Conservation (phyloP, 768 basidiomycete species). For the Pilatotrama ljubarskyi region DNA sequence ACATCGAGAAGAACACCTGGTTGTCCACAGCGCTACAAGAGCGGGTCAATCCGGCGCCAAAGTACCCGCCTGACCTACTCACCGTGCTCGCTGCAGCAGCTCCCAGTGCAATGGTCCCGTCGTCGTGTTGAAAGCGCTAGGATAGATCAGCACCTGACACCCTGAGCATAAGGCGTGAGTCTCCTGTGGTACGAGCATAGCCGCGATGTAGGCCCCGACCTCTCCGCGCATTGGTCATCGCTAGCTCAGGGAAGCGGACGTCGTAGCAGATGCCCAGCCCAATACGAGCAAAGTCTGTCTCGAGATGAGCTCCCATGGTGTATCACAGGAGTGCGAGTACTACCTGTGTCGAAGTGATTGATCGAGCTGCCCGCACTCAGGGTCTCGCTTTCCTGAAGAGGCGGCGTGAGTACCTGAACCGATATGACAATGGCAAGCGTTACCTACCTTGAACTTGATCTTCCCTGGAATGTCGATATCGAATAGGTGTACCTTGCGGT, state of each 20-base stretch:
- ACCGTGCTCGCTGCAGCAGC: constrained; percentile 83
- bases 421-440: neutral
- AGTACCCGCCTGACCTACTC: constrained; percentile 20
- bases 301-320: neutral
- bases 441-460: constrained; percentile 78
- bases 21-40: constrained; percentile 84
- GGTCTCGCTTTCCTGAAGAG: constrained; percentile 78
- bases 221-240: constrained; percentile 85
- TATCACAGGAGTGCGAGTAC: neutral
- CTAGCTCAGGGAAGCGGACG: constrained; percentile 90
- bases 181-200: neutral
- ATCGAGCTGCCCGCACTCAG: constrained; percentile 72
- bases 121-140: constrained; percentile 92
- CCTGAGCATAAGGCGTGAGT: constrained; percentile 44
- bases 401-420: constrained; percentile 1
- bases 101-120: constrained; percentile 98
- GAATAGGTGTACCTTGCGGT: constrained; percentile 95
- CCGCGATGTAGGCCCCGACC: constrained; percentile 44
- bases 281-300: constrained; percentile 92
- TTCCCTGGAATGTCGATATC: constrained; percentile 96
- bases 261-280: constrained; percentile 98
- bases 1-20: constrained; percentile 95
- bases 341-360: constrained; percentile 89
- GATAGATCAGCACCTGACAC: constrained; percentile 87
- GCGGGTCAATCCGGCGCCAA: neutral